Conservation (phyloP, 1,284 basidiomycete genomes). For the Neotropicomus parvogracilis region DNA sequence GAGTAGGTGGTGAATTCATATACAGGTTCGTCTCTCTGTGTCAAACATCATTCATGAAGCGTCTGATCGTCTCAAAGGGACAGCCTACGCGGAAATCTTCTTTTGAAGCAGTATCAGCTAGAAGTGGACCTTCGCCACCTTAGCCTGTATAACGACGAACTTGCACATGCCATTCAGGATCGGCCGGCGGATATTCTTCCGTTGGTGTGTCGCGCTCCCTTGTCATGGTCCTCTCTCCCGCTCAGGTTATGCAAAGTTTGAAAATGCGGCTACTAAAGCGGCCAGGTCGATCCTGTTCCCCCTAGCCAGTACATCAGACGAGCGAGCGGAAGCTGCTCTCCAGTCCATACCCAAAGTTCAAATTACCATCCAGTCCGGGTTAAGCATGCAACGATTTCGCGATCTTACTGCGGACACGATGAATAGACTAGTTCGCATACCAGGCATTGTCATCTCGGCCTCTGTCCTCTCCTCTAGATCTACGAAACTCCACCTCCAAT, state of each 20-base stretch:
- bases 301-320: constrained; percentile 49
- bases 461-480: constrained; percentile 92
- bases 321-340: constrained; percentile 52
- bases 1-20: constrained; percentile 84
- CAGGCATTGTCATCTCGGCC: constrained; percentile 97
- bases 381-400: constrained; percentile 92
- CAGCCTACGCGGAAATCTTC: constrained; percentile 83
- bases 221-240: not conserved
- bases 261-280: constrained; percentile 80
- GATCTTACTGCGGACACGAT: constrained; percentile 91
- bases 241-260: constrained; percentile 57
- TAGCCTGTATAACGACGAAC: constrained; percentile 87
- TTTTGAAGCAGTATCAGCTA: constrained; percentile 87
- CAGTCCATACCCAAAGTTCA: constrained; percentile 84
- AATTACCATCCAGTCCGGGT: constrained; percentile 81
- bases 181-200: constrained; percentile 88
- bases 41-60: not conserved
- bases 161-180: constrained; percentile 89
- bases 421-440: constrained; percentile 93
- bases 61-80: constrained; percentile 54
- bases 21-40: constrained; percentile 56
- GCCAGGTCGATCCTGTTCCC: constrained; percentile 81
- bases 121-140: constrained; percentile 93
- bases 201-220: constrained; percentile 50
- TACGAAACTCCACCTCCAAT: constrained; percentile 89